Evolutionary conservation across 495 filamentous ascomycete genomes (phyloP), one percentile per base, ranked within the genome.

Genomic region (Terfezia claveryi): DNA sequence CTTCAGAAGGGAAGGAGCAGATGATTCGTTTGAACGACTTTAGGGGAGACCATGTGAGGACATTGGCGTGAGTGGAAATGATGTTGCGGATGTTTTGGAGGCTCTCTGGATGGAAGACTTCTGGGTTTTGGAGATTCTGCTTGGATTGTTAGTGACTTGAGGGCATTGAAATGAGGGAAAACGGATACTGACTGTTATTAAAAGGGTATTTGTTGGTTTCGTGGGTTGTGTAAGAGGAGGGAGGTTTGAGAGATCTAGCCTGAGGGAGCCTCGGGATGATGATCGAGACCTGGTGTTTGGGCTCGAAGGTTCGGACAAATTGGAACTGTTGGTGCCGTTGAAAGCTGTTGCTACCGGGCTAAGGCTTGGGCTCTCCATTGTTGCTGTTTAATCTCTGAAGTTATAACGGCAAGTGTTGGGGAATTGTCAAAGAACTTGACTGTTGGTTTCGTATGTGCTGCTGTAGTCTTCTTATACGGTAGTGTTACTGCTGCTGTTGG

Each of bases 11-110:
- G 76, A 96, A 96, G 51, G 87, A 91, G 62, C 83, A 82, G 63
- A 94, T 75, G 65, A 98, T 89, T 63, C 91, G 84, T 62, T 82
- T 82, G 73, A 96, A 80, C 16, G 86, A 94, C 58, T 86, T 88
- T 38, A 98, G 77, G 0, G 91, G 91, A 37, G 86, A 84, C 79
- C 87, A 96, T 55, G 81, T 79, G 72, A 91, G 80, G 56, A 95
- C 76, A 5, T 79, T 76, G 0, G 81, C 83, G 27, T 80, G 73
- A 20, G 71, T 60, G 61, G 73, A 71, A 67, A 95, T 81, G 51
- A 82, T 76, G 38, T 76, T 68, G 62, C 81, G 83, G 67, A 98
- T 86, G 20, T 72, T 74, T 56, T 80, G 72, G 54, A 95, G 77
- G 58, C 85, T 84, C 52, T 77, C 67, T 0, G 85, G 74, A 58